Conservation (phyloP, 2,329 filamentous ascomycete genomes). For the Xylariaceae sp. region DNA sequence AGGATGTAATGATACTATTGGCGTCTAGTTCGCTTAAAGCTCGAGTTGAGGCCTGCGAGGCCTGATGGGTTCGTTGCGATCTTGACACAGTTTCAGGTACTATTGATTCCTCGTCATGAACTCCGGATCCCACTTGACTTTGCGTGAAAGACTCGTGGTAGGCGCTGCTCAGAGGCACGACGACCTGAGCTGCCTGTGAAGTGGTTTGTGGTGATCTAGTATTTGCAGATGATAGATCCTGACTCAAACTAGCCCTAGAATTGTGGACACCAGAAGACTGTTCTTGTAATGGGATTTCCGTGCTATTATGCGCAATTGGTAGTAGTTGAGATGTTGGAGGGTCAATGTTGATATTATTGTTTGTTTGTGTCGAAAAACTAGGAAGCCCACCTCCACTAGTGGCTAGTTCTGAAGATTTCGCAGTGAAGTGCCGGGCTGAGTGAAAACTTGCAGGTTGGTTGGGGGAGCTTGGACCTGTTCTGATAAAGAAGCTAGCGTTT, state of each 20-base stretch:
- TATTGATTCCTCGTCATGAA: slow-evolving; percentile 28
- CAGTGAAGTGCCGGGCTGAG: background rate
- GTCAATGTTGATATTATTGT: slow-evolving; percentile 5
- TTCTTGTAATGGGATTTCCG: slow-evolving; percentile 4
- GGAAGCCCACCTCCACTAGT: background rate
- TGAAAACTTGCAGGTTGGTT: slow-evolving; percentile 1
- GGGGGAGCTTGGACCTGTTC: slow-evolving; percentile 2
- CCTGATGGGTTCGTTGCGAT: slow-evolving; percentile 3
- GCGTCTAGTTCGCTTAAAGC: slow-evolving; percentile 32
- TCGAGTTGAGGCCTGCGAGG: slow-evolving; percentile 29
- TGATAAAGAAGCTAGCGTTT: slow-evolving; percentile 9
- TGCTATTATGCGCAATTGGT: background rate
- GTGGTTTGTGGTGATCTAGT: slow-evolving; percentile 14
- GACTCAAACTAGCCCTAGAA: slow-evolving; percentile 13
- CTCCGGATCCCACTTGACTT: slow-evolving; percentile 25
- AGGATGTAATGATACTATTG: slow-evolving; percentile 31
- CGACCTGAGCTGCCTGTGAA: slow-evolving; percentile 37
- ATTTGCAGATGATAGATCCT: slow-evolving; percentile 7
- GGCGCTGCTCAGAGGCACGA: slow-evolving; percentile 27
- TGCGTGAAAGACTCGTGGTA: slow-evolving; percentile 23
- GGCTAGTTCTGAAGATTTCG: slow-evolving; percentile 3
- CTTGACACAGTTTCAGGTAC: slow-evolving; percentile 16
- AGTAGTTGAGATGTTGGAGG: slow-evolving; percentile 5
- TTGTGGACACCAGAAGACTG: slow-evolving; percentile 5
- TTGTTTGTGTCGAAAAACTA: slow-evolving; percentile 12